Percentiles rank a stretch among this genome's conserved stretches.
phyloP scores from a whole-genome alignment of 306 rosid genomes.

The Vigna unguiculata region DNA sequence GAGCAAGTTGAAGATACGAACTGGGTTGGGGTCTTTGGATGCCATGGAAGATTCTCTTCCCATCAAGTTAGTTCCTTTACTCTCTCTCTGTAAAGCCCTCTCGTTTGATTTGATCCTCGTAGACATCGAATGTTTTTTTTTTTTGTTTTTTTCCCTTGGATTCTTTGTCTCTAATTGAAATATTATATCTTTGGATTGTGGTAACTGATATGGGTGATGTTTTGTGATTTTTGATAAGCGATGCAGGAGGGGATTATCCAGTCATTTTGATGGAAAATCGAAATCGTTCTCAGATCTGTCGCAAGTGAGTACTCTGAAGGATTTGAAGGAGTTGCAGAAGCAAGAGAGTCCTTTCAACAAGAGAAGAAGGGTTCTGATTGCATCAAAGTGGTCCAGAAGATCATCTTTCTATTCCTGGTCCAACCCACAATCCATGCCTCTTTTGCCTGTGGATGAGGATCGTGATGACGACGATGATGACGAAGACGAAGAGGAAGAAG shows the following conservation, averaged over 20 bases:
- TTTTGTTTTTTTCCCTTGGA: not conserved
- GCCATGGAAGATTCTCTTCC: slow-evolving; percentile 88
- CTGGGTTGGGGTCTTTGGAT: slow-evolving; percentile 58
- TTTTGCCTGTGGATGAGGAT: slow-evolving; percentile 69
- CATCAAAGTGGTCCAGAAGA: slow-evolving; percentile 71
- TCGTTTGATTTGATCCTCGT: not conserved
- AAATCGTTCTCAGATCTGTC: slow-evolving; percentile 80
- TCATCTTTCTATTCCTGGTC: slow-evolving; percentile 71
- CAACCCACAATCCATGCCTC: slow-evolving; percentile 92
- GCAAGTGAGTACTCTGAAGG: slow-evolving; percentile 59
- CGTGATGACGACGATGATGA: slow-evolving; percentile 58
- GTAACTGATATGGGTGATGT: not conserved
- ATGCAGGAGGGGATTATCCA: slow-evolving; percentile 88
- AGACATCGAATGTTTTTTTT: not conserved
- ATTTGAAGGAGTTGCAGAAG: slow-evolving; percentile 70
- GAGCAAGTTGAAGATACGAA: slow-evolving; percentile 57
- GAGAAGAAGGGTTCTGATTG: slow-evolving; percentile 75
- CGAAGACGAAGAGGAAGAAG: slow-evolving; percentile 48
- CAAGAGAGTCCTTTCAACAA: slow-evolving; percentile 85
- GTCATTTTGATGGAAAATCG: slow-evolving; percentile 85
- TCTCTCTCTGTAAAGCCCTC: not conserved
- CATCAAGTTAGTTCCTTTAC: slow-evolving; percentile 65
- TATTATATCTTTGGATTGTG: not conserved
- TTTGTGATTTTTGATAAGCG: slow-evolving; percentile 18
- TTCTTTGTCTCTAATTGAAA: not conserved